Base-by-base conservation (phyloP, 2,329 filamentous ascomycete species). In the Fusarium nurragi region DNA sequence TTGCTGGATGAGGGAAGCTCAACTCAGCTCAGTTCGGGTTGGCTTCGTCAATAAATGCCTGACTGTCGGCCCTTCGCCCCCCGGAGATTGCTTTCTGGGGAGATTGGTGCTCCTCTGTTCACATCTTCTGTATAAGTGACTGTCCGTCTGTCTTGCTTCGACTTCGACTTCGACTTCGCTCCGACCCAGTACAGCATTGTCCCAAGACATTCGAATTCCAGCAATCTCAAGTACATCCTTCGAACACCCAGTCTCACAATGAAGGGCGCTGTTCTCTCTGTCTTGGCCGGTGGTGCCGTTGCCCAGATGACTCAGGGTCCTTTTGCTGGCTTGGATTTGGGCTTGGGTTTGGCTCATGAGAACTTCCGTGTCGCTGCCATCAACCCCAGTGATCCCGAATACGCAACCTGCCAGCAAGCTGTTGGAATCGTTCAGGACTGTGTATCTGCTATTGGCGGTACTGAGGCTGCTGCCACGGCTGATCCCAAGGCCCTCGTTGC, bases 271-370 rank as follows among this genome's bases (percentile, higher is more conserved):
- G 21, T 69, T 39, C 44, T 74, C 47, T 64, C 65, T 23, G 50
- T 68, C 51, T 23, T 72, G 45, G 72, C 67, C 49, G 60, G 65
- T 47, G 50, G 57, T 45, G 70, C 67, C 38, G 69, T 66, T 52
- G 75, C 75, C 25, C 72, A 76, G 54, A 40, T 70, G 34, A 63
- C 69, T 5, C 30, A 66, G 12, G 40, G 69, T 46, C 60, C 70
- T 47, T 44, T 60, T n/a, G 56, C 54, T 60, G 56, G 32, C 11
- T 36, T 60, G 19, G 56, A 47, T 22, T 18, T 69, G 19, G 37
- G 70, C 11, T 30, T 60, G n/a, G 56, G 46, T 22, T 21, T 69
- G 19, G 37, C 69, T 37, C 64, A 70, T 52, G 50, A 65, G 14
- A 46, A 62, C 25, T 59, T 69, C 54, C 52, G 72, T 7, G 51